These are phyloP conservation scores for Malus hybrid DNA, from an alignment of 331 rosid species.

Conservation along the genomic window DNA sequence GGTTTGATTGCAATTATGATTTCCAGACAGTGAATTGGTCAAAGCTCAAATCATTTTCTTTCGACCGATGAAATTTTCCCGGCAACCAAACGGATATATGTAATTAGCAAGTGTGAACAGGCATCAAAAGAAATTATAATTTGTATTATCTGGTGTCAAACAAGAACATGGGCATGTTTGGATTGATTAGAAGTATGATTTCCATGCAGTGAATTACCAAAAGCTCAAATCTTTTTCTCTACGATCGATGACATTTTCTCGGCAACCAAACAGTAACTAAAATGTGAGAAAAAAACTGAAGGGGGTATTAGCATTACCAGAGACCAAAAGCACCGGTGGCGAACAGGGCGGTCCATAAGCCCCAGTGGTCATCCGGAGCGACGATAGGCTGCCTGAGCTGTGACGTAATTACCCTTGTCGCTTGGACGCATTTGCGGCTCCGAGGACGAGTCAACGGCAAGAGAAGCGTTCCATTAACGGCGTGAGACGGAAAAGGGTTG, in stretches of 20 bases:
- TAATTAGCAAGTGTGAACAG: too few relatives aligned
- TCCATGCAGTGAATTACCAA: not conserved
- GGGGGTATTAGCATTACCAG: slow-evolving; percentile 28
- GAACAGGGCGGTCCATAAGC: slow-evolving; percentile 58
- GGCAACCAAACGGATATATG: too few relatives aligned
- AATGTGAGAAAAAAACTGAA: not conserved
- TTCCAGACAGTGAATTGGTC: not conserved
- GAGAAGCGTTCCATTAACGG: not conserved
- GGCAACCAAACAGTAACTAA: not conserved
- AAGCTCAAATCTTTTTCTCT: not conserved
- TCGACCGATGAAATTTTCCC: not conserved
- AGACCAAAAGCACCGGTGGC: slow-evolving; percentile 53
- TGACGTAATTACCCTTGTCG: slow-evolving; percentile 18
- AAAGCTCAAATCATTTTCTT: not conserved
- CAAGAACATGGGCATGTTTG: not conserved
- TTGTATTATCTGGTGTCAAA: not conserved
- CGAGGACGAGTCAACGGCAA: not conserved
- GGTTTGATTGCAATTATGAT: not conserved
- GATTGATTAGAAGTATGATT: not conserved
- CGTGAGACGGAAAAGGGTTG: not conserved
- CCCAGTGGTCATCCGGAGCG: slow-evolving; percentile 62
- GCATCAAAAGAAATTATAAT: too few relatives aligned
- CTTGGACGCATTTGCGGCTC: not conserved
- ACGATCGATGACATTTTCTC: not conserved
- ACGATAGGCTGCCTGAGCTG: slow-evolving; percentile 37